Evolutionary conservation across 441 rosid genomes (phyloP).

Genomic region (Gossypium schwendimanii): DNA sequence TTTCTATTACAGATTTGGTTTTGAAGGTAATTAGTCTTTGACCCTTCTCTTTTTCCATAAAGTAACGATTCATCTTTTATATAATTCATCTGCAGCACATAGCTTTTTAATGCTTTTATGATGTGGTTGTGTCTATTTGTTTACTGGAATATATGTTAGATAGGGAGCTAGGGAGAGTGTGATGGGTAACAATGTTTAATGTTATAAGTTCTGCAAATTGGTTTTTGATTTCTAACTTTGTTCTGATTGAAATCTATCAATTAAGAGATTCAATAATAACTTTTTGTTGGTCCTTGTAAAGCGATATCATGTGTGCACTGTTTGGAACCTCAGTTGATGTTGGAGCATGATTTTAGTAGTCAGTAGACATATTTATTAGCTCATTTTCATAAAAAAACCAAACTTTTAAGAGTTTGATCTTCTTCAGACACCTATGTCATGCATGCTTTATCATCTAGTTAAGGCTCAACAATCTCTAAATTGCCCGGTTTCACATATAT

Average conservation of each 20-base stretch:
- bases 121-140: neutral
- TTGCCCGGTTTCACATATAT: neutral
- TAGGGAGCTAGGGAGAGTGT: neutral
- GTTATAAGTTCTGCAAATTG: neutral
- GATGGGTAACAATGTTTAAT: neutral
- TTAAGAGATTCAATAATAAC: neutral
- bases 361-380: slow-evolving; percentile 4
- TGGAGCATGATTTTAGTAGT: neutral
- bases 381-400: neutral
- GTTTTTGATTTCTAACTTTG: neutral
- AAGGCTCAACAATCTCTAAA: neutral
- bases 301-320: neutral
- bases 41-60: neutral
- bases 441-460: neutral
- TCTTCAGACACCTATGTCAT: slow-evolving; percentile 8
- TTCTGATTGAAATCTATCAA: neutral
- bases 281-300: neutral
- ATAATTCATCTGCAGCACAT: neutral
- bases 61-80: neutral
- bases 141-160: neutral
- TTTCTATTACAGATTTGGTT: slow-evolving; percentile 73
- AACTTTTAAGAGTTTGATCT: neutral
- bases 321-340: neutral
- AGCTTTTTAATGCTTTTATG: neutral
- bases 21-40: slow-evolving; percentile 53